These are phyloP conservation scores for Linnemannia zychae DNA, from an alignment of 192 early-diverging fungal species.

Conservation along the genomic window DNA sequence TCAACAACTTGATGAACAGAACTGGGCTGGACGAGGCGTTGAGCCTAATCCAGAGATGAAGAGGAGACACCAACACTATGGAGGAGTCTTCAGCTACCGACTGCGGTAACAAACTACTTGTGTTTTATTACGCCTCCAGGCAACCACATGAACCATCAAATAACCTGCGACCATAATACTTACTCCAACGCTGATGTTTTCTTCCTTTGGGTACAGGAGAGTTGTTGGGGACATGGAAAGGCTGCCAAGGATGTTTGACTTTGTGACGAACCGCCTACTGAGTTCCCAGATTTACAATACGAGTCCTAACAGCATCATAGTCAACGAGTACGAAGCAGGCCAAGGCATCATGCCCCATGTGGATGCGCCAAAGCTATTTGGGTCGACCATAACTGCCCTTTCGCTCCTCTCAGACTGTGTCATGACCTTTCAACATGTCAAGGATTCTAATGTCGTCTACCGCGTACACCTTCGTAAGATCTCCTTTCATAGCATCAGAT, in stretches of 20 bases:
- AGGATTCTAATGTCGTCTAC: conserved; percentile 28
- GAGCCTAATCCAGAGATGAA: conserved; percentile 78
- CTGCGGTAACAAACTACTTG: conserved; percentile 56
- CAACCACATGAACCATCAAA: neutral
- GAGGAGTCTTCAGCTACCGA: conserved; percentile 73
- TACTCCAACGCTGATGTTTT: neutral
- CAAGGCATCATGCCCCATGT: conserved; percentile 71
- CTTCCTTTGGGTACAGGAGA: conserved; percentile 49
- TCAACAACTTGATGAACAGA: conserved; percentile 48
- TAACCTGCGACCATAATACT: neutral
- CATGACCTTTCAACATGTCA: conserved; percentile 69
- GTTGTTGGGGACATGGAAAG: conserved; percentile 65
- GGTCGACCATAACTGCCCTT: conserved; percentile 68
- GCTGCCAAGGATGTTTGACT: conserved; percentile 63
- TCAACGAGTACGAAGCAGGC: conserved; percentile 77
- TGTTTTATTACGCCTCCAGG: neutral
- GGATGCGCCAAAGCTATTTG: conserved; percentile 74
- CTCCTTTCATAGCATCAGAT: neutral
- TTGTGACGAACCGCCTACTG: conserved; percentile 61
- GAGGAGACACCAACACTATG: conserved; percentile 79
- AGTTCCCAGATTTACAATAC: conserved; percentile 52
- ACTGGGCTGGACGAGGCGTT: conserved; percentile 70
- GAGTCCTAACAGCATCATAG: conserved; percentile 65
- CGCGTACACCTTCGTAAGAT: conserved; percentile 59
- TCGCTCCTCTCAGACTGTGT: conserved; percentile 75